Evolutionary conservation across 306 rosid genomes (phyloP).

Genomic region (Rubus parviflorus): DNA sequence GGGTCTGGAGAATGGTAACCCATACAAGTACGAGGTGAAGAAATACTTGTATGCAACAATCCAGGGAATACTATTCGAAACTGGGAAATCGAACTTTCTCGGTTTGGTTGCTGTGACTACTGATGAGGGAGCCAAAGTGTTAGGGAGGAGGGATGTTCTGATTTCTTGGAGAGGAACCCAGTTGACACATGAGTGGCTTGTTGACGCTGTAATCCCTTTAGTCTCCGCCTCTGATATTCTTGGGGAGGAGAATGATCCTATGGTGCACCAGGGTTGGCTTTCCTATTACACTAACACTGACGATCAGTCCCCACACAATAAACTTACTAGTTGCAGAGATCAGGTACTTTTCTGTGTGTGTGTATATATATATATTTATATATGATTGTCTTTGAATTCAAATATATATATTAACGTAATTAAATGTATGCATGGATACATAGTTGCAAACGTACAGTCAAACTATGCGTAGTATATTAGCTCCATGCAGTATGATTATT

Average conservation of each 20-base stretch:
- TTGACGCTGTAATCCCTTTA: neutral
- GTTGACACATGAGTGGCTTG: neutral
- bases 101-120: conserved; percentile 65
- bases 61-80: too few species aligned
- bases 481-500: too few species aligned
- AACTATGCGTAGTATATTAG: too few species aligned
- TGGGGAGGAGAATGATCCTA: conserved; percentile 2
- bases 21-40: conserved; percentile 41
- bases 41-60: conserved; percentile 53
- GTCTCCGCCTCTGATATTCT: conserved; percentile 4
- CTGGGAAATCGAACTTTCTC: conserved; percentile 75
- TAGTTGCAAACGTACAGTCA: too few species aligned
- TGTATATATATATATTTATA: too few species aligned
- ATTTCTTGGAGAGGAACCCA: conserved; percentile 77
- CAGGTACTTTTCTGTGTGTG: neutral
- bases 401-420: too few species aligned
- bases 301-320: neutral
- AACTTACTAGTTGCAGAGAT: conserved; percentile 8
- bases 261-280: conserved; percentile 20
- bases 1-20: conserved; percentile 37
- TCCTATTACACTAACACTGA: conserved; percentile 2
- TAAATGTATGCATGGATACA: too few species aligned
- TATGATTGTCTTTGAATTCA: too few species aligned
- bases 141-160: conserved; percentile 80
- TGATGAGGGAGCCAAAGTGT: conserved; percentile 49